Evolutionary conservation across 176 grass and related monocot species (phyloP), one percentile per base, ranked within the genome.

Genomic region (Hordeum vulgare): DNA sequence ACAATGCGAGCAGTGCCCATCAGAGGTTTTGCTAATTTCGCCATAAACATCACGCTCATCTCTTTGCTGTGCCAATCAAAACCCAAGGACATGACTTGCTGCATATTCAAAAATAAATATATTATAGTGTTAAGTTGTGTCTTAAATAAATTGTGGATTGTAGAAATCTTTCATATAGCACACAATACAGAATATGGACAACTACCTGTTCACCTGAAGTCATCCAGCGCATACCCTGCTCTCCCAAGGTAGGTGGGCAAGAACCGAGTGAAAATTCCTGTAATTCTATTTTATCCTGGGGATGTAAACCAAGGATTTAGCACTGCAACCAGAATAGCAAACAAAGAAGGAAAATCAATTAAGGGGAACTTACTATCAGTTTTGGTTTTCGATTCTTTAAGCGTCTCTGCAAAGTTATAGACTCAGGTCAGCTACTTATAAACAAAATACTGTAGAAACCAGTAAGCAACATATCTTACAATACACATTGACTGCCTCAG

Each of bases 201-300:
- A 66, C 89, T 83, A 94, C 91, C 96, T 89, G 91, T 8, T 90
- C 85, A 66, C 87, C 87, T 75, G 81, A 90, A 88, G 93, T 89
- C 79, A 94, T 87, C 96, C 96, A 99, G 64, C 89, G 93, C 57
- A 90, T 85, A 3, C 96, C 96, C 47, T 90, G 85, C 39, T 88
- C 77, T 78, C 96, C 96, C 80, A 99, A 84, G 78, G 64, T 91
- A 85, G 96, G 93, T 80, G 96, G 91, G 60, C 93, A 94, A 34
- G 80, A 89, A 72, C 96, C 93, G 33, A 99, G 91, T 40, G 85
- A 94, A 27, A 99, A 92, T 31, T 99, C 93, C 69, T 94, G 96
- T 80, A 99, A 75, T 86, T 99, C 96, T 89, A 99, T 90, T 86
- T 85, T 99, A 81, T 99, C 96, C 93, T 99, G 78, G 71, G 24